Evolutionary conservation across 2,329 filamentous ascomycete genomes (phyloP).

Genomic region (Microdochium paspali): DNA sequence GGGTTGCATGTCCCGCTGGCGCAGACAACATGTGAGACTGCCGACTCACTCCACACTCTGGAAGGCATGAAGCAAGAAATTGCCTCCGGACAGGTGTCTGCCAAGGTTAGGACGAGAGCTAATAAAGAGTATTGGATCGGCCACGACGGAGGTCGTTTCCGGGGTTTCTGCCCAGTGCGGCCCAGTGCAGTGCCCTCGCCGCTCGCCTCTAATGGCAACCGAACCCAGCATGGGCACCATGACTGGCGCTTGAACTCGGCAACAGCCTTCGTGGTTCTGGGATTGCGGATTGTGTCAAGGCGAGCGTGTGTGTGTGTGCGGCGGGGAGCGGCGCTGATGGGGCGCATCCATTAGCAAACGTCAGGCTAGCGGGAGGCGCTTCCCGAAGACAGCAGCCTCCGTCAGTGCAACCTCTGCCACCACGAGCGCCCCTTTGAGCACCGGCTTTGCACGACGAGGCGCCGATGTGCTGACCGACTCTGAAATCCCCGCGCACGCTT

Average conservation of each 20-base stretch:
- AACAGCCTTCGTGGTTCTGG: neutral
- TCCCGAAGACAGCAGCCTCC: neutral
- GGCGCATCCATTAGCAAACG: neutral
- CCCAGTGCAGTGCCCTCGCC: neutral
- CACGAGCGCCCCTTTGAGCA: too few species aligned
- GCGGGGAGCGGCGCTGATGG: neutral
- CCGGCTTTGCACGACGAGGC: too few species aligned
- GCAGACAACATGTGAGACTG: neutral
- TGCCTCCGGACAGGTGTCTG: neutral
- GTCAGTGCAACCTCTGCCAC: neutral
- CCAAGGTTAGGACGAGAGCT: neutral
- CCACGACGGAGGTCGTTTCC: too few species aligned
- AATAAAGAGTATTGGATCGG: neutral
- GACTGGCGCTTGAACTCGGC: neutral
- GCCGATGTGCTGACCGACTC: too few species aligned
- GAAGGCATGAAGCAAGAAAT: neutral
- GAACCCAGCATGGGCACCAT: neutral
- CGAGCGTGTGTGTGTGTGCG: neutral
- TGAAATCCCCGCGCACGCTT: too few species aligned
- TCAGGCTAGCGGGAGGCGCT: neutral
- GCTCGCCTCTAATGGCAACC: neutral
- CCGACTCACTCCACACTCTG: neutral
- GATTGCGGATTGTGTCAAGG: neutral
- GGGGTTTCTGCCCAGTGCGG: too few species aligned
- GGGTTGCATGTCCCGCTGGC: neutral